A percentile compares a stretch with the other conserved stretches of the same genome.
Conservation (phyloP, 1,139 yeast species). For the Suhomyces yuchorum region DNA sequence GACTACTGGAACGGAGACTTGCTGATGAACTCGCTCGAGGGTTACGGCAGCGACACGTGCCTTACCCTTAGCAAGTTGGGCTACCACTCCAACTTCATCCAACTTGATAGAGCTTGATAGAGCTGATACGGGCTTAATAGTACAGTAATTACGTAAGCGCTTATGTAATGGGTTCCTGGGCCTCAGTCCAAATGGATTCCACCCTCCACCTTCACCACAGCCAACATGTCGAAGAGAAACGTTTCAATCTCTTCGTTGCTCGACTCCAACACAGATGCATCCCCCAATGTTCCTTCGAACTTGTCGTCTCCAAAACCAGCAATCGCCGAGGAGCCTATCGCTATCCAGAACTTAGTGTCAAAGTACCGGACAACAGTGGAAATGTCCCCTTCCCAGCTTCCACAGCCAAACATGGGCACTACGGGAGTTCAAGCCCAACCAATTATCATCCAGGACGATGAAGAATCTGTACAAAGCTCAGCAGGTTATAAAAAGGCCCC, state of each 20-base stretch:
- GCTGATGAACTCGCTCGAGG: slow-evolving; percentile 79
- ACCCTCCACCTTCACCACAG: not conserved
- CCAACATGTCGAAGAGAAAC: slow-evolving; percentile 18
- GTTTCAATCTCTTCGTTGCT: slow-evolving; percentile 25
- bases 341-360: slow-evolving; percentile 16
- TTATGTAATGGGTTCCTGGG: not conserved
- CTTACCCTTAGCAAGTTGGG: slow-evolving; percentile 79
- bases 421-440: not conserved
- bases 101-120: slow-evolving; percentile 64
- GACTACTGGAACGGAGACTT: slow-evolving; percentile 96
- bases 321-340: slow-evolving; percentile 1
- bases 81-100: slow-evolving; percentile 60
- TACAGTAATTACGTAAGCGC: not conserved
- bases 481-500: slow-evolving; percentile 2
- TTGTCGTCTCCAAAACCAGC: slow-evolving; percentile 6
- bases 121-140: too few relatives aligned
- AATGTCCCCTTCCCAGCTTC: slow-evolving; percentile 7
- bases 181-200: too few relatives aligned
- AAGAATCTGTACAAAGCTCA: not conserved
- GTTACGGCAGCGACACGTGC: slow-evolving; percentile 89
- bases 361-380: slow-evolving; percentile 20
- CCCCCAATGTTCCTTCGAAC: slow-evolving; percentile 7
- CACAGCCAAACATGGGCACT: not conserved
- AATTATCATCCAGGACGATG: slow-evolving; percentile 11
- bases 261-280: slow-evolving; percentile 14